Evolutionary conservation across 1,284 basidiomycete genomes (phyloP), one percentile per base, ranked within the genome.

Genomic region (Cryptococcus sp.): DNA sequence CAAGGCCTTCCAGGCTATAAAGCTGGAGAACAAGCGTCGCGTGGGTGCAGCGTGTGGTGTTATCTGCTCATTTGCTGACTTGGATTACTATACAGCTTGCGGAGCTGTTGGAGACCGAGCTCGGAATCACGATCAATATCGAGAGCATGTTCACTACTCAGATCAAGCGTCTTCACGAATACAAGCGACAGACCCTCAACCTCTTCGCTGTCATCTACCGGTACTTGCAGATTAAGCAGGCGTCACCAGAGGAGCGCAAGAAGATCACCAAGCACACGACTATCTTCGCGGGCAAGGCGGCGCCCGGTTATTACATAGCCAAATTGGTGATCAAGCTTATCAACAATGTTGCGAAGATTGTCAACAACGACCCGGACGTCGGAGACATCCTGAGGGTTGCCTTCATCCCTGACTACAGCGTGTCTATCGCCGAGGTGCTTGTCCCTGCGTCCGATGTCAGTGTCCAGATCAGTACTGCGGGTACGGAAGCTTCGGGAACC

Each of bases 401-500:
- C 80, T 93, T 93, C 86, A 83, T 82, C 15, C 79, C 80, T 0
- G 91, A 94, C 76, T 93, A 94, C 79, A 71, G 74, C 52, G 81
- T 94, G 47, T 92, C 91, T 16, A 81, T 93, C 53, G 92, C 92
- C 2, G 93, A 96, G 76, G 82, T 95, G 44, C 82, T 96, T 68
- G 92, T 94, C 63, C 93, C 93, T 17, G 90, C 93, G 6, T 88
- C 88, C 19, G 92, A 95, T 74, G 89, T 95, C 79, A 88, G 86
- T 62, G 90, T 94, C 72, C 93, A 95, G 77, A 95, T 96, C 77
- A 91, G 88, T 38, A 95, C 93, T 10, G 93, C 92, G 1, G 93
- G 93, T 51, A 95, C 93, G 0, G 93, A 95, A 74, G 81, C 80
- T 11, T 78, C 75, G 20, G 80, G 79, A 45, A 78, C 77, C 62